Percentiles rank a stretch among this genome's conserved stretches.
phyloP scores from a whole-genome alignment of 352 stramenopile species.

The Pythium folliculosum region DNA sequence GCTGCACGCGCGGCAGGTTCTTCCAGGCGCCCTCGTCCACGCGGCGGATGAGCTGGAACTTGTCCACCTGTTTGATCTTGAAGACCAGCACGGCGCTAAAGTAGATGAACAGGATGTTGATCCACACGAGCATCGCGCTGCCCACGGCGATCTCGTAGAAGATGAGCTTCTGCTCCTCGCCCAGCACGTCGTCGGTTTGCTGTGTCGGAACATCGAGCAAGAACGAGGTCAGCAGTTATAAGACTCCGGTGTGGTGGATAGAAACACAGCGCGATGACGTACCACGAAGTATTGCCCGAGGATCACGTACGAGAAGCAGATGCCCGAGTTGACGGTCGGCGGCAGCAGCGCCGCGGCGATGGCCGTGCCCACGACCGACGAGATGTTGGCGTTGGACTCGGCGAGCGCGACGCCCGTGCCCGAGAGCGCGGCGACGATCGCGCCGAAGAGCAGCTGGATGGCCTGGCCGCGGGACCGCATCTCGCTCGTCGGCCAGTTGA shows the following conservation, averaged over 20 bases:
- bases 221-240: no score
- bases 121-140: slow-evolving; percentile 82
- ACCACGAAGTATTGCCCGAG: slow-evolving; percentile 86
- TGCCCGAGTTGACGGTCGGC: slow-evolving; percentile 84
- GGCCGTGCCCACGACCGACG: slow-evolving; percentile 87
- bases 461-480: slow-evolving; percentile 80
- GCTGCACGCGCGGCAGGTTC: slow-evolving; percentile 73
- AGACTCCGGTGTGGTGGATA: no score
- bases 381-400: slow-evolving; percentile 89
- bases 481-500: slow-evolving; percentile 84
- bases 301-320: slow-evolving; percentile 88
- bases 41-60: slow-evolving; percentile 81
- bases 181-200: slow-evolving; percentile 66
- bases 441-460: slow-evolving; percentile 81
- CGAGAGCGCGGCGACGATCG: slow-evolving; percentile 74
- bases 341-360: slow-evolving; percentile 82
- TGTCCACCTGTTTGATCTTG: slow-evolving; percentile 87
- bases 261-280: slow-evolving; percentile 7
- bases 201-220: no score
- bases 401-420: slow-evolving; percentile 76
- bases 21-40: slow-evolving; percentile 80
- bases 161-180: slow-evolving; percentile 80
- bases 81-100: slow-evolving; percentile 85
- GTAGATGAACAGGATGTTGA: slow-evolving; percentile 90
- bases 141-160: slow-evolving; percentile 88